Percentiles rank a stretch among this genome's conserved stretches.
Conservation (phyloP, 768 basidiomycete genomes). For the Leccinum pellstonianum region DNA sequence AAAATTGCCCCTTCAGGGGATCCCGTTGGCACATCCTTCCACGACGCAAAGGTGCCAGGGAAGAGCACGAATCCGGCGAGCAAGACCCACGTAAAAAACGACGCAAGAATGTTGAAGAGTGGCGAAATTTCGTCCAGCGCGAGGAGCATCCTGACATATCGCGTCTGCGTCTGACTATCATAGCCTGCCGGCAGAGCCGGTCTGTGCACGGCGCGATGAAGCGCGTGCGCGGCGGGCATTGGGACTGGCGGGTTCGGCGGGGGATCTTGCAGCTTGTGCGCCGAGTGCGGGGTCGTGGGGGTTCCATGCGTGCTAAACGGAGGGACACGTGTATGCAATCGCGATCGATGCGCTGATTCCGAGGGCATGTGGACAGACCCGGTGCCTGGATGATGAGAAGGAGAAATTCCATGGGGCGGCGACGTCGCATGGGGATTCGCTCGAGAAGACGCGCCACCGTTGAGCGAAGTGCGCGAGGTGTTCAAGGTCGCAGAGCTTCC, state of each 20-base stretch:
- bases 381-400: conserved; percentile 7
- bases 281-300: background rate
- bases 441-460: conserved; percentile 13
- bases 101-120: conserved; percentile 48
- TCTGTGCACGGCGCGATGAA: conserved; percentile 21
- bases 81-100: conserved; percentile 63
- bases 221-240: conserved; percentile 13
- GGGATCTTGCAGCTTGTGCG: conserved; percentile 3
- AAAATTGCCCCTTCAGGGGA: conserved; percentile 36
- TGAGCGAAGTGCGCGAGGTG: conserved; percentile 23
- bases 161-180: conserved; percentile 36
- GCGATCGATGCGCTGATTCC: conserved; percentile 20
- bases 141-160: conserved; percentile 61
- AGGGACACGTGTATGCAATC: conserved; percentile 12
- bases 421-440: conserved; percentile 11
- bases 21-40: conserved; percentile 25
- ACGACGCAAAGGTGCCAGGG: conserved; percentile 58
- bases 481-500: conserved; percentile 22
- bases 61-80: conserved; percentile 63
- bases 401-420: conserved; percentile 10
- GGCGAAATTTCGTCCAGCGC: conserved; percentile 56
- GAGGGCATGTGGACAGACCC: conserved; percentile 8
- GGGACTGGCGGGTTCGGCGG: background rate
- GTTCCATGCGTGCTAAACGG: conserved; percentile 3
- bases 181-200: conserved; percentile 24